These are phyloP conservation scores for Bipolaris cookei DNA, from an alignment of 2,329 filamentous ascomycete genomes.

Conservation along the genomic window DNA sequence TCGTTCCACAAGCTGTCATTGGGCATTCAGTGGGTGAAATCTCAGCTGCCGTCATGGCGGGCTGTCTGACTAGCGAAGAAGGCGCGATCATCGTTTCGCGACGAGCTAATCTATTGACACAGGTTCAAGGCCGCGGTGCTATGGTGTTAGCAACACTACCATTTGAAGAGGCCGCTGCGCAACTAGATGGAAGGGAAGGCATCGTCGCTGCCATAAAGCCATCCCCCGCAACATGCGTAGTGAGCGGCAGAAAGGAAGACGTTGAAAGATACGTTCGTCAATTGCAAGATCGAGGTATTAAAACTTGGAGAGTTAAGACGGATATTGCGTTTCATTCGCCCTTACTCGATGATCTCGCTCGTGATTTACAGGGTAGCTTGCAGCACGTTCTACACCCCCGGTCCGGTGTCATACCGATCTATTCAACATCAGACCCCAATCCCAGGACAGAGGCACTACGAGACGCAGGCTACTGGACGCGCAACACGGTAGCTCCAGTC, in stretches of 20 bases:
- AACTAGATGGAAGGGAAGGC: constrained; percentile 15
- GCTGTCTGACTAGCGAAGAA: constrained; percentile 41
- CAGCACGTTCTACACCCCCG: not conserved
- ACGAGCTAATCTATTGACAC: not conserved
- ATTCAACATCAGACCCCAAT: not conserved
- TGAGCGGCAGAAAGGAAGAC: constrained; percentile 44
- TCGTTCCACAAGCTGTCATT: constrained; percentile 20
- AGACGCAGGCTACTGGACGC: not conserved
- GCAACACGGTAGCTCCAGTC: not conserved
- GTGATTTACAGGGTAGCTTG: not conserved
- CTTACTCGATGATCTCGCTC: not conserved
- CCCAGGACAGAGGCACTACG: not conserved
- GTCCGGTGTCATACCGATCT: not conserved
- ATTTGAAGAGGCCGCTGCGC: not conserved
- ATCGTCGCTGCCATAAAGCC: constrained; percentile 45
- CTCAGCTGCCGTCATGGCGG: constrained; percentile 46
- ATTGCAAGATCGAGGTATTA: not conserved
- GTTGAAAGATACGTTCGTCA: constrained; percentile 21
- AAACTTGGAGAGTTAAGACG: not conserved
- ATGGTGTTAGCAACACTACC: not conserved
- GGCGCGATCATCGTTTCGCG: constrained; percentile 30
- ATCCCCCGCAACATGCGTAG: constrained; percentile 45
- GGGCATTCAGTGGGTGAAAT: constrained; percentile 43
- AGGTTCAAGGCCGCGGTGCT: not conserved
- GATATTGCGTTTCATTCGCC: constrained; percentile 1